Percentiles rank a stretch among this genome's conserved stretches.
phyloP scores from a whole-genome alignment of 2,329 filamentous ascomycete species.

The Penicillium sp. region DNA sequence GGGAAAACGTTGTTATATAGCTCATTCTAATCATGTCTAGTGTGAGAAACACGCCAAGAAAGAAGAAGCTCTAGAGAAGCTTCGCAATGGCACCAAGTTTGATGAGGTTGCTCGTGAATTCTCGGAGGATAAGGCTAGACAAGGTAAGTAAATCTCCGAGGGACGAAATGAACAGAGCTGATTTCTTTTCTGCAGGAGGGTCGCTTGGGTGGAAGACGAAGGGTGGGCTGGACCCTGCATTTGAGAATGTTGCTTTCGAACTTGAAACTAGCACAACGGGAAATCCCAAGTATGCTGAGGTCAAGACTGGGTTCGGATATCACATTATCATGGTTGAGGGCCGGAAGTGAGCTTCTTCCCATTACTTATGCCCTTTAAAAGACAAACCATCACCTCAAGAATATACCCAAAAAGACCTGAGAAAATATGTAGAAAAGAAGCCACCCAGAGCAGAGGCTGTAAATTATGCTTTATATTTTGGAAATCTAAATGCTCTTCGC shows the following conservation, averaged over 20 bases:
- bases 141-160: conserved; percentile 41
- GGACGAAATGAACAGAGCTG: not conserved
- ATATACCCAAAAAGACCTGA: not conserved
- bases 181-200: conserved; percentile 48
- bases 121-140: conserved; percentile 65
- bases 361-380: not conserved
- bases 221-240: conserved; percentile 57
- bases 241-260: conserved; percentile 63
- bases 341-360: conserved; percentile 48
- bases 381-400: not conserved
- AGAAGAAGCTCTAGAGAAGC: conserved; percentile 62
- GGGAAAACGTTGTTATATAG: not conserved
- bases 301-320: conserved; percentile 65
- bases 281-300: conserved; percentile 62
- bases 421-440: conserved; percentile 7
- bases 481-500: not conserved
- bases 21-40: conserved; percentile 22
- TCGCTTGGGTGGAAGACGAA: conserved; percentile 63
- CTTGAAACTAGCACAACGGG: conserved; percentile 60
- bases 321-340: conserved; percentile 69
- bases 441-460: not conserved
- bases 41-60: conserved; percentile 67
- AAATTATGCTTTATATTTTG: not conserved
- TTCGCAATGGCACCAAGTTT: conserved; percentile 61
- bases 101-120: conserved; percentile 65